Percentiles rank a stretch among this genome's conserved stretches.
These are phyloP conservation scores for Annona squamosa DNA, from an alignment of 164 flowering plant genomes.

Conservation along the genomic window DNA sequence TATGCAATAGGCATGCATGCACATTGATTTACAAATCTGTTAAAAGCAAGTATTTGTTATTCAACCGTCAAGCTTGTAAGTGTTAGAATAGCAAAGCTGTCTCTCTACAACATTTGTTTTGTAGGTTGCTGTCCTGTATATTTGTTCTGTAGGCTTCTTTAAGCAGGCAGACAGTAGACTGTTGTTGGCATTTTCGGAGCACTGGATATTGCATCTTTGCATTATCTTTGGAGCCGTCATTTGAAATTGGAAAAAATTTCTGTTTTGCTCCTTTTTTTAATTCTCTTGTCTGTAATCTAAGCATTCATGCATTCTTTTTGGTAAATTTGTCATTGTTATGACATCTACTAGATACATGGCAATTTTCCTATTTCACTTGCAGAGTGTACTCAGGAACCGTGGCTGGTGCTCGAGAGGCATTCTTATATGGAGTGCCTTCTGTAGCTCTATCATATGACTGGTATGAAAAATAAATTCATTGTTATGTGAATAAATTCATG, in stretches of 20 bases:
- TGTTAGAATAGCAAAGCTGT: background rate
- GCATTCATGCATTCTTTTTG: background rate
- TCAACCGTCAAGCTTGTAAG: background rate
- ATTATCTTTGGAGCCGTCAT: background rate
- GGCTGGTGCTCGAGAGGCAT: conserved; percentile 97
- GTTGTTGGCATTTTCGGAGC: background rate
- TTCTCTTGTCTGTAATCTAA: too few species aligned
- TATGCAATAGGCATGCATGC: too few species aligned
- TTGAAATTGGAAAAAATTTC: too few species aligned
- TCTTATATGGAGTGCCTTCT: conserved; percentile 66
- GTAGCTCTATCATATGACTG: conserved; percentile 80
- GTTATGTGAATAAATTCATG: background rate
- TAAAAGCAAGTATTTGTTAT: too few species aligned
- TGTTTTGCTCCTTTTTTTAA: too few species aligned
- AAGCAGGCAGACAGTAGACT: background rate
- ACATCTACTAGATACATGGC: background rate
- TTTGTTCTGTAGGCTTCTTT: background rate
- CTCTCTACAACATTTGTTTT: background rate
- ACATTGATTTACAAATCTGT: too few species aligned
- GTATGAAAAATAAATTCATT: conserved; percentile 28
- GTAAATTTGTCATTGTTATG: background rate
- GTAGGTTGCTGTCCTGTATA: background rate
- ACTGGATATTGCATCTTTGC: background rate
- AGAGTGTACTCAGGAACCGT: conserved; percentile 96
- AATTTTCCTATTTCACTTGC: conserved; percentile 16